Conservation (phyloP, 1,284 basidiomycete genomes). For the Cryptococcus sp. region DNA sequence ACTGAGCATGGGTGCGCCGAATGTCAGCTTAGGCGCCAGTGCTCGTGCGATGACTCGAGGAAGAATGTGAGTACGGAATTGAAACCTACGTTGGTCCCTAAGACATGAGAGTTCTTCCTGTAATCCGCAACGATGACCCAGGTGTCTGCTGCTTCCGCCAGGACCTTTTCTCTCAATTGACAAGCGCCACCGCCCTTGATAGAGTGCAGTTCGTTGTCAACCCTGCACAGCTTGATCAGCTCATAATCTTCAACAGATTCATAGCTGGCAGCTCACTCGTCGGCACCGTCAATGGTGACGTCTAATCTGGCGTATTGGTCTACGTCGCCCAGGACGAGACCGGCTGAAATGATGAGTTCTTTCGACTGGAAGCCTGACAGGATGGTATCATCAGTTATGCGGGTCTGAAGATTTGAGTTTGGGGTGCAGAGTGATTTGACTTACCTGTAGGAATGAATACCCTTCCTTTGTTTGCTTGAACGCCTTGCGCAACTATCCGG, state of each 20-base stretch:
- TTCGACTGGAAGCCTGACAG: slow-evolving; percentile 87
- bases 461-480: slow-evolving; percentile 71
- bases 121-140: slow-evolving; percentile 96
- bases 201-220: slow-evolving; percentile 83
- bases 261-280: slow-evolving; percentile 67
- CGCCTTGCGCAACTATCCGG: slow-evolving; percentile 83
- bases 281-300: slow-evolving; percentile 95
- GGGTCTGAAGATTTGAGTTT: too few species aligned
- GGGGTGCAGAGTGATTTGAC: slow-evolving; percentile 17
- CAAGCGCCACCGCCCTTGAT: slow-evolving; percentile 99
- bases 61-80: not conserved
- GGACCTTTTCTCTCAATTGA: slow-evolving; percentile 94
- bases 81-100: slow-evolving; percentile 75
- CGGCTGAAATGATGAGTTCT: slow-evolving; percentile 83
- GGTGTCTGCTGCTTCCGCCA: slow-evolving; percentile 92
- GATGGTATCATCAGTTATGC: not conserved
- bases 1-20: slow-evolving; percentile 58
- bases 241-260: too few species aligned
- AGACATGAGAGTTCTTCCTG: slow-evolving; percentile 80
- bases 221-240: slow-evolving; percentile 57
- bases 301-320: slow-evolving; percentile 88
- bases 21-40: not conserved
- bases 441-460: slow-evolving; percentile 87
- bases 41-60: not conserved
- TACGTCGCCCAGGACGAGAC: slow-evolving; percentile 84